These are phyloP conservation scores for Pseudozyma sp. DNA, from an alignment of 1,284 basidiomycete species.

Conservation along the genomic window DNA sequence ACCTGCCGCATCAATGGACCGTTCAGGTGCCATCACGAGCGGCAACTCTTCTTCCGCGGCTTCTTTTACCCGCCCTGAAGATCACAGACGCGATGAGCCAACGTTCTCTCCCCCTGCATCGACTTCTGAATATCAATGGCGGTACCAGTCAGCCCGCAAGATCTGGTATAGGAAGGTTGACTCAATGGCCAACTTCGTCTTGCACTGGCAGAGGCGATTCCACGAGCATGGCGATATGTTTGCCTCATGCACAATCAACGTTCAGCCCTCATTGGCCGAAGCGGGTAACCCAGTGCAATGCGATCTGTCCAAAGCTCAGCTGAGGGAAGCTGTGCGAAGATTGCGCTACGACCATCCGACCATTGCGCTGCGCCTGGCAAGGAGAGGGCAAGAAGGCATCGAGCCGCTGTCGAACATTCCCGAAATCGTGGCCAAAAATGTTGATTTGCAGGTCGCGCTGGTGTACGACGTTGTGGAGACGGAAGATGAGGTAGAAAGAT, in stretches of 20 bases:
- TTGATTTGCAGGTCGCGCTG: conserved; percentile 41
- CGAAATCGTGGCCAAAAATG: conserved; percentile 4
- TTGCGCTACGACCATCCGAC: conserved; percentile 29
- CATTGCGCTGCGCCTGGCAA: conserved; percentile 26
- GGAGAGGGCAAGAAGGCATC: conserved; percentile 13
- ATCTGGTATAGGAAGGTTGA: conserved; percentile 44
- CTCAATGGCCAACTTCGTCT: conserved; percentile 46
- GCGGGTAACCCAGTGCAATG: background rate
- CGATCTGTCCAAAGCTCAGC: background rate
- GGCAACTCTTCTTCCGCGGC: background rate
- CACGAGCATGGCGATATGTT: conserved; percentile 50
- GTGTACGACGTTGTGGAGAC: conserved; percentile 23
- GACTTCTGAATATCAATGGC: conserved; percentile 23
- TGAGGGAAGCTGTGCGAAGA: conserved; percentile 25
- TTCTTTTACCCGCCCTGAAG: background rate
- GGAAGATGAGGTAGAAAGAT: conserved; percentile 18
- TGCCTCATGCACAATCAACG: conserved; percentile 12
- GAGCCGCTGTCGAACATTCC: conserved; percentile 6
- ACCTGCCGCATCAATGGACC: background rate
- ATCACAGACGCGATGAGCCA: background rate
- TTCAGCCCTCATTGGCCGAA: background rate
- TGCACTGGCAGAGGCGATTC: conserved; percentile 42
- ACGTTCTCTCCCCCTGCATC: conserved; percentile 10
- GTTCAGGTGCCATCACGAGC: background rate
- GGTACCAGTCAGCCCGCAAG: background rate